These are phyloP conservation scores for Collybia nuda DNA, from an alignment of 768 basidiomycete genomes.

Conservation along the genomic window DNA sequence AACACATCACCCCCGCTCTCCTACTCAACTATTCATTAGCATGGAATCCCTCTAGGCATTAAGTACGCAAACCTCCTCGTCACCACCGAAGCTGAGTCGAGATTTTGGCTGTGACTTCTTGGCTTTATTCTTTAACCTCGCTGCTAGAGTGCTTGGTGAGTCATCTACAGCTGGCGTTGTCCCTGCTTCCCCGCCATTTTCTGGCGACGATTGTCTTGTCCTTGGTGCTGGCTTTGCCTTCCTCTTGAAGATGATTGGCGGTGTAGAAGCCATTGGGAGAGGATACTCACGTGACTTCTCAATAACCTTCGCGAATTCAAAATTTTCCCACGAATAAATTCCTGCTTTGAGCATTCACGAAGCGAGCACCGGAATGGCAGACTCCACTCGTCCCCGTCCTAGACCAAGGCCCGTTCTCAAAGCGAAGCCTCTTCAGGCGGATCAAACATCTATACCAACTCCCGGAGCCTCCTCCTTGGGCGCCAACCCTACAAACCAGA, in stretches of 20 bases:
- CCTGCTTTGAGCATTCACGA: conserved; percentile 27
- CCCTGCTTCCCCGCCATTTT: conserved; percentile 22
- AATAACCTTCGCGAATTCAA: conserved; percentile 22
- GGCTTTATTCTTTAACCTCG: conserved; percentile 70
- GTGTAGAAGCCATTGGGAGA: conserved; percentile 36
- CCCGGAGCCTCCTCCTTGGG: conserved; percentile 19
- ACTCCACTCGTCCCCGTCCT: conserved; percentile 37
- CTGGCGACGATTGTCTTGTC: conserved; percentile 41
- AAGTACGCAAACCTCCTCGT: conserved; percentile 53
- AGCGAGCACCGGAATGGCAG: conserved; percentile 24
- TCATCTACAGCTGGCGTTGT: conserved; percentile 36
- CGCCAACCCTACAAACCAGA: conserved; percentile 12
- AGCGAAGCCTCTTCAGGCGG: conserved; percentile 18
- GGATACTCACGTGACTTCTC: conserved; percentile 30
- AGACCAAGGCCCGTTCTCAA: conserved; percentile 57
- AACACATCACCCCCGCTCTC: conserved; percentile 64
- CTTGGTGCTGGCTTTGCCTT: conserved; percentile 42
- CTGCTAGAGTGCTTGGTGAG: conserved; percentile 59
- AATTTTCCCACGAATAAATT: conserved; percentile 42
- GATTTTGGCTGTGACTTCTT: conserved; percentile 69
- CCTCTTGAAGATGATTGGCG: conserved; percentile 51
- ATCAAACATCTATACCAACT: conserved; percentile 3
- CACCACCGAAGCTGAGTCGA: conserved; percentile 75
- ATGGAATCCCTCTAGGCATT: conserved; percentile 12
- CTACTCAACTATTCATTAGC: conserved; percentile 35